Evolutionary conservation across 257 asterid genomes (phyloP).

Genomic region (Avicennia marina): DNA sequence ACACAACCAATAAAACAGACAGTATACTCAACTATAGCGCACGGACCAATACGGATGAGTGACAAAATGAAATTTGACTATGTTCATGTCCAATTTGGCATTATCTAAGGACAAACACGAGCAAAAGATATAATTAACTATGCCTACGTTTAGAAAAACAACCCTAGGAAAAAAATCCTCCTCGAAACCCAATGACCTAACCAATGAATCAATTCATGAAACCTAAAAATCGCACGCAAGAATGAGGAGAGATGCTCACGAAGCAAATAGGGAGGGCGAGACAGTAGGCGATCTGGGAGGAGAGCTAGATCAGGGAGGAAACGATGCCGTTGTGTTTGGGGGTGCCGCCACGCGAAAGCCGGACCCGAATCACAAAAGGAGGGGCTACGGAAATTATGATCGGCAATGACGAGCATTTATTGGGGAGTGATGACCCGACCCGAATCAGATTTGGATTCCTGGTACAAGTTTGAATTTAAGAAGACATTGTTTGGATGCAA

Average conservation of each 20-base stretch:
- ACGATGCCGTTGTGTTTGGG: constrained; percentile 23
- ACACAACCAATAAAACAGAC: constrained; percentile 1
- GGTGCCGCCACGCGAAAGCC: constrained; percentile 27
- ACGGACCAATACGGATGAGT: neutral
- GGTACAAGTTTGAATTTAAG: no score
- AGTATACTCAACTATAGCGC: neutral
- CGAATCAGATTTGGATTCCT: no score
- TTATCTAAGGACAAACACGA: neutral
- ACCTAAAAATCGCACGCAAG: constrained; percentile 16
- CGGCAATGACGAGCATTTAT: no score
- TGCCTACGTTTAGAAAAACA: constrained; percentile 4
- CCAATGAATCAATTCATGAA: constrained; percentile 12
- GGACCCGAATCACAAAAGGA: constrained; percentile 27
- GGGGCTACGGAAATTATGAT: constrained; percentile 15
- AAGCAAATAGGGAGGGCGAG: constrained; percentile 7
- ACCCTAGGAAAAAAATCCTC: constrained; percentile 32
- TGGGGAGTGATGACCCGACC: no score
- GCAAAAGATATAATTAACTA: neutral
- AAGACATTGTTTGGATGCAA: no score
- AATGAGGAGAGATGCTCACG: constrained; percentile 22
- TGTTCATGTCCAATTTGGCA: neutral
- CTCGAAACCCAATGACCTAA: constrained; percentile 31
- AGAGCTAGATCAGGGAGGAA: constrained; percentile 21
- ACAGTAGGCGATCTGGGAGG: constrained; percentile 28
- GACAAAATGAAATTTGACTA: constrained; percentile 5